phyloP scores from a whole-genome alignment of 2,329 filamentous ascomycete species.

The Fusarium chuoi region DNA sequence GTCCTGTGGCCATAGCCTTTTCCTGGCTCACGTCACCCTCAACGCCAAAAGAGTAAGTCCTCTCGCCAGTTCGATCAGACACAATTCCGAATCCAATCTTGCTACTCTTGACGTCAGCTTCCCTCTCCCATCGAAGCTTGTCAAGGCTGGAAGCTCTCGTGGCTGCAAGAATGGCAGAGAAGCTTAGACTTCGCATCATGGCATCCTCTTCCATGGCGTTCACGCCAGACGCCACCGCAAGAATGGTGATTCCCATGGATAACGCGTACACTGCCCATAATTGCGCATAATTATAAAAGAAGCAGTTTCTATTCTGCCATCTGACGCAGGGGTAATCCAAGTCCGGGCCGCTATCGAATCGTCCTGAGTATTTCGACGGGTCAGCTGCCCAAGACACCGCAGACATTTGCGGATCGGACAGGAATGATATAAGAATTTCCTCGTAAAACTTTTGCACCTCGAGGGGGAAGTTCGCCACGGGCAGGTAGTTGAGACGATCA shows the following conservation, averaged over 20 bases:
- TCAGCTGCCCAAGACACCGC: conserved; percentile 40
- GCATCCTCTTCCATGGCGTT: conserved; percentile 40
- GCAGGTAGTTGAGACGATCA: conserved; percentile 37
- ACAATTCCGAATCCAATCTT: conserved; percentile 42
- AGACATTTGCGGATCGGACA: conserved; percentile 42
- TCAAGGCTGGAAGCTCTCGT: conserved; percentile 39
- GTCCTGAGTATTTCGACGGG: conserved; percentile 25
- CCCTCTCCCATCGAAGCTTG: conserved; percentile 37
- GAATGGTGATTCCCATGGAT: conserved; percentile 36
- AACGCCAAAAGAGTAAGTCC: conserved; percentile 38
- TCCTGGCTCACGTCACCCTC: conserved; percentile 43
- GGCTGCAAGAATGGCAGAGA: conserved; percentile 42
- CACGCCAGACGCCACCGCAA: conserved; percentile 31
- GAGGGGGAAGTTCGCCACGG: conserved; percentile 24
- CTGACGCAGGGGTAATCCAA: conserved; percentile 31
- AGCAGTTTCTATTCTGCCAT: conserved; percentile 34
- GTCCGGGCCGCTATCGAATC: not conserved
- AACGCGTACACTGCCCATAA: conserved; percentile 40
- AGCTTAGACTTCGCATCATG: conserved; percentile 38
- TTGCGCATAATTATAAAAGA: conserved; percentile 34
- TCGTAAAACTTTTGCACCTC: conserved; percentile 41
- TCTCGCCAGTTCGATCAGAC: conserved; percentile 33
- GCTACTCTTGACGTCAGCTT: conserved; percentile 24
- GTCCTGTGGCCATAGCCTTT: conserved; percentile 26
- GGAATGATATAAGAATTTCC: conserved; percentile 40